Evolutionary conservation across 1,139 yeast genomes (phyloP).

Genomic region (Sugiyamaella neomexicana): DNA sequence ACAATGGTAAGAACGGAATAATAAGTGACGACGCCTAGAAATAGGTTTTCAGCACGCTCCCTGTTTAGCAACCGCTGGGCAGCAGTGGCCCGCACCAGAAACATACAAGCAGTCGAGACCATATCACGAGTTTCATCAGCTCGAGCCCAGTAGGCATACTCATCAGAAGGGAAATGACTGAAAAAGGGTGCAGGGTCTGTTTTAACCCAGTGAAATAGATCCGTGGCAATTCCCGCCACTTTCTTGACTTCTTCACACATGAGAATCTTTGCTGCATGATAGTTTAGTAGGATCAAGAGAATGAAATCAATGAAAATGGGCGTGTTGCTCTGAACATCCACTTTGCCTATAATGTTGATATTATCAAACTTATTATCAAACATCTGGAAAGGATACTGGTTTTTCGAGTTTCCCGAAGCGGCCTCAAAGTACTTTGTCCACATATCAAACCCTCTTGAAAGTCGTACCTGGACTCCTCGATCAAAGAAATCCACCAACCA

Average conservation of each 20-base stretch:
- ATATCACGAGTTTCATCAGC: conserved; percentile 34
- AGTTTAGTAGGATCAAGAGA: conserved; percentile 32
- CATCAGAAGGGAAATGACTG: conserved; percentile 11
- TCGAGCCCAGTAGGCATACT: conserved; percentile 30
- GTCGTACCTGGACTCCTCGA: conserved; percentile 32
- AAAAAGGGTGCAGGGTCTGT: conserved; percentile 11
- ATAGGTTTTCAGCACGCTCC: conserved; percentile 28
- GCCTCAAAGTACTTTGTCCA: conserved; percentile 36
- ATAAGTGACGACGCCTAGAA: conserved; percentile 34
- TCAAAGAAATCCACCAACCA: conserved; percentile 28
- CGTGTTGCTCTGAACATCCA: conserved; percentile 21
- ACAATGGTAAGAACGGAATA: conserved; percentile 34
- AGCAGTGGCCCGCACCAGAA: conserved; percentile 31
- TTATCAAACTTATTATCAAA: conserved; percentile 23
- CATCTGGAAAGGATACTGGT: conserved; percentile 25
- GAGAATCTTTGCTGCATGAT: conserved; percentile 33
- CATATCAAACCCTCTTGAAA: conserved; percentile 37
- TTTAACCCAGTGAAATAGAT: conserved; percentile 12
- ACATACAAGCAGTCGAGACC: conserved; percentile 33
- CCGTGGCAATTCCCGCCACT: conserved; percentile 13
- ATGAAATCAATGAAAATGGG: conserved; percentile 29
- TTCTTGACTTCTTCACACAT: conserved; percentile 36
- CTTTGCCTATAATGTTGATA: conserved; percentile 25
- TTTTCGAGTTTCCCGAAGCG: conserved; percentile 27
- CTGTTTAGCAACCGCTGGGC: conserved; percentile 29